phyloP scores from a whole-genome alignment of 495 filamentous ascomycete genomes.

The Penicillium bovifimosum region DNA sequence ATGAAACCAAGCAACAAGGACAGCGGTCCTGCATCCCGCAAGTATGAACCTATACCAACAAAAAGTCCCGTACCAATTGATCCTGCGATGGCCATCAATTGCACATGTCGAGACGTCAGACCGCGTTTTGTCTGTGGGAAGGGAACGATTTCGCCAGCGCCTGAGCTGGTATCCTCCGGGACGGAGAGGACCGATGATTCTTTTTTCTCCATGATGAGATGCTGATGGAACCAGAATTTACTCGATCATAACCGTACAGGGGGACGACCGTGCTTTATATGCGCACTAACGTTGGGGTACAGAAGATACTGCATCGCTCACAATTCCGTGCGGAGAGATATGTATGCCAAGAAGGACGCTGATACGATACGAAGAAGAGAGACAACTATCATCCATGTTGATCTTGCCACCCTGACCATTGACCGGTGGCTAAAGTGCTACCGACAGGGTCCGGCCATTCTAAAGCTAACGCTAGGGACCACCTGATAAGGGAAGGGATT shows the following conservation, averaged over 20 bases:
- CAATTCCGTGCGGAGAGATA: constrained; percentile 3
- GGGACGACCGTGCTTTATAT: constrained; percentile 14
- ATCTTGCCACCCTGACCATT: background rate
- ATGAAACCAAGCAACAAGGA: constrained; percentile 63
- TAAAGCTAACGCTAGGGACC: background rate
- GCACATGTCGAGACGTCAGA: constrained; percentile 58
- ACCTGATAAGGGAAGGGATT: constrained; percentile 14
- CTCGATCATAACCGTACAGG: background rate
- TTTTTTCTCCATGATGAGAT: constrained; percentile 24
- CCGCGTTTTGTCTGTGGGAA: constrained; percentile 45
- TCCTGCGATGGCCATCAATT: constrained; percentile 68
- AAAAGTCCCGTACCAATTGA: constrained; percentile 76
- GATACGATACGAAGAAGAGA: constrained; percentile 5
- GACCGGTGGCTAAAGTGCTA: background rate
- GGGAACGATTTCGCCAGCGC: constrained; percentile 10
- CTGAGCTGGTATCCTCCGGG: constrained; percentile 15
- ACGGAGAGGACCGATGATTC: constrained; percentile 7
- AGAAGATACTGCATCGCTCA: background rate
- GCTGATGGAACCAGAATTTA: background rate
- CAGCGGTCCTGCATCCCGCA: constrained; percentile 59
- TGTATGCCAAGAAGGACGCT: constrained; percentile 1
- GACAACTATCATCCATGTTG: constrained; percentile 3
- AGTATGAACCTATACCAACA: constrained; percentile 64
- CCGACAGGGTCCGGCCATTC: constrained; percentile 1
- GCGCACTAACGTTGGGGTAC: constrained; percentile 7